A percentile compares a stretch with the other conserved stretches of the same genome.
Evolutionary conservation across 352 stramenopile species (phyloP).

Genomic region (Phytopythium mirpurense): DNA sequence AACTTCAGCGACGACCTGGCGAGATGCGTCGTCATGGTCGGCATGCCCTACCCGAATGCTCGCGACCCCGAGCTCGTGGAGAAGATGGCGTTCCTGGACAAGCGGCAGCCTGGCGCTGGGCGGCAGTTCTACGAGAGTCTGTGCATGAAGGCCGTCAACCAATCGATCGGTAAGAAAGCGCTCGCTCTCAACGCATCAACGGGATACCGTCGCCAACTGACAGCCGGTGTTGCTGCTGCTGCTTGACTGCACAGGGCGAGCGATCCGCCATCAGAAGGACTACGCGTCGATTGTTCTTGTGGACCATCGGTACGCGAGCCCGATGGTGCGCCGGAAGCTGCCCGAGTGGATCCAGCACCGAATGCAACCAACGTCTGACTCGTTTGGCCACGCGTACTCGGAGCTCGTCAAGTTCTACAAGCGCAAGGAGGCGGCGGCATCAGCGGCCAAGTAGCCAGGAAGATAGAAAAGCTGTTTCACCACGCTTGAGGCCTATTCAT

Average conservation of each 20-base stretch:
- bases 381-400: conserved; percentile 69
- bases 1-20: conserved; percentile 99
- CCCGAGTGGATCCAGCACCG: conserved; percentile 82
- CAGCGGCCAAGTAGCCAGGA: conserved; percentile 1
- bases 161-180: conserved; percentile 97
- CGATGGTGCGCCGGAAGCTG: conserved; percentile 52
- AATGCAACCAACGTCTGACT: conserved; percentile 40
- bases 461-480: not conserved
- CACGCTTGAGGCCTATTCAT: conserved; percentile 14
- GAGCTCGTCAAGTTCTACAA: conserved; percentile 80
- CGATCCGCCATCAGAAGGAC: conserved; percentile 97
- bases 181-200: conserved; percentile 1
- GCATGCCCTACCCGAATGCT: conserved; percentile 97
- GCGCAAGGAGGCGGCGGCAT: conserved; percentile 27
- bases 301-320: conserved; percentile 91
- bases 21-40: conserved; percentile 96
- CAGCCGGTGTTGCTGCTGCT: not conserved
- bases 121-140: conserved; percentile 96
- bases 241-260: conserved; percentile 50
- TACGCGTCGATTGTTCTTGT: conserved; percentile 96
- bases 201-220: not conserved
- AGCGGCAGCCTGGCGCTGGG: conserved; percentile 48
- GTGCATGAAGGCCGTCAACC: conserved; percentile 99
- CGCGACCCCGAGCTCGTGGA: conserved; percentile 95
- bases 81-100: conserved; percentile 95